phyloP scores from a whole-genome alignment of 306 rosid species.

The Pterocarpus santalinus region DNA sequence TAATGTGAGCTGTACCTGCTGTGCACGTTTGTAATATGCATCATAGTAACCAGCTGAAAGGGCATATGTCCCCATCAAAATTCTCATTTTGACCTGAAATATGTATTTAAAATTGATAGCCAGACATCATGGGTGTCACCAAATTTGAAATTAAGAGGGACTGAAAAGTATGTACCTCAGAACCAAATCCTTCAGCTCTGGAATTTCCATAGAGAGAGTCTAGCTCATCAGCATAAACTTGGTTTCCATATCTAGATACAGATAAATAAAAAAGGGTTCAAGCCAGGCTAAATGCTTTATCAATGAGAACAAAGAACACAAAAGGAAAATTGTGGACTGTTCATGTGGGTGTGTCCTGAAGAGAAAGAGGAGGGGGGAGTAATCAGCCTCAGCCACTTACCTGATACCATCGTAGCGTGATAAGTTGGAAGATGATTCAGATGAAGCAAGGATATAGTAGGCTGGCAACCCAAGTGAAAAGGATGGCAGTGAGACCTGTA shows the following conservation, averaged over 20 bases:
- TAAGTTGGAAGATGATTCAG: slow-evolving; percentile 95
- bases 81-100: slow-evolving; percentile 96
- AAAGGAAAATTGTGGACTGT: slow-evolving; percentile 15
- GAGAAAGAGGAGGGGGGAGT: background rate
- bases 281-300: slow-evolving; percentile 30
- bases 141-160: slow-evolving; percentile 36
- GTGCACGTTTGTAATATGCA: slow-evolving; percentile 98
- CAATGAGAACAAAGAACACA: slow-evolving; percentile 25
- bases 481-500: slow-evolving; percentile 91
- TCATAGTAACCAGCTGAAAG: slow-evolving; percentile 99
- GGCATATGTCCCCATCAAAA: slow-evolving; percentile 92
- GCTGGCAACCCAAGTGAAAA: slow-evolving; percentile 98
- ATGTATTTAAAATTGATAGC: slow-evolving; percentile 21
- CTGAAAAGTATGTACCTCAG: slow-evolving; percentile 69
- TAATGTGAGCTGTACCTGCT: slow-evolving; percentile 71
- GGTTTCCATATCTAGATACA: slow-evolving; percentile 83
- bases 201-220: slow-evolving; percentile 79
- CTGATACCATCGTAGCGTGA: slow-evolving; percentile 97
- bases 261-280: slow-evolving; percentile 40
- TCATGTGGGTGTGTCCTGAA: background rate
- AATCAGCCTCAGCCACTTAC: slow-evolving; percentile 48
- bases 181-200: slow-evolving; percentile 89
- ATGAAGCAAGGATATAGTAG: slow-evolving; percentile 90
- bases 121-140: background rate
- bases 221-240: slow-evolving; percentile 76